Percentiles rank a stretch among this genome's conserved stretches.
phyloP scores from a whole-genome alignment of 768 basidiomycete species.

The Plicaturopsis crispa region DNA sequence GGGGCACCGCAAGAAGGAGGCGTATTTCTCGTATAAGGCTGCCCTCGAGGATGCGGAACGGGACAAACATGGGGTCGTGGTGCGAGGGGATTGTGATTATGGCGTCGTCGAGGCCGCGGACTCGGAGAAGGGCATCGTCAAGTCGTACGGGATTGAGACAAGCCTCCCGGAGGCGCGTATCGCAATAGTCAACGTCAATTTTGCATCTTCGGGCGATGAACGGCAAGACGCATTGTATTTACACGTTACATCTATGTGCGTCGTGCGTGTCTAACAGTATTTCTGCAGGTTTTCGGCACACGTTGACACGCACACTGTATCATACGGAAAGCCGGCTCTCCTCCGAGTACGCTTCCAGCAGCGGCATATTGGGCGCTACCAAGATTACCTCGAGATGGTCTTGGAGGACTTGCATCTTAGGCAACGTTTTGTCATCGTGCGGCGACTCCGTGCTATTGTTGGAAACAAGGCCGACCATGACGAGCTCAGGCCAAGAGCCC shows the following conservation, averaged over 20 bases:
- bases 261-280: too few relatives aligned
- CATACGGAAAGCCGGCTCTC: background rate
- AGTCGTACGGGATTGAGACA: conserved; percentile 8
- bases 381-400: conserved; percentile 40
- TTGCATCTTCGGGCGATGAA: conserved; percentile 6
- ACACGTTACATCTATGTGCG: too few relatives aligned
- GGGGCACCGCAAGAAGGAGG: conserved; percentile 29
- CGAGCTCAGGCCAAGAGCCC: conserved; percentile 33
- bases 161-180: conserved; percentile 6
- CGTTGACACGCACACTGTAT: background rate
- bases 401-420: conserved; percentile 28
- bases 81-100: conserved; percentile 41
- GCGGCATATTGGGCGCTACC: conserved; percentile 33
- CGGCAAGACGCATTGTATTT: too few relatives aligned
- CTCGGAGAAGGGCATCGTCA: conserved; percentile 13
- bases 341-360: conserved; percentile 22
- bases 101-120: conserved; percentile 35
- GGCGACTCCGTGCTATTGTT: conserved; percentile 36
- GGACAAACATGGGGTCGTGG: conserved; percentile 43
- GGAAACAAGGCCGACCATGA: conserved; percentile 44
- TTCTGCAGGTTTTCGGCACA: background rate
- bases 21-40: conserved; percentile 29
- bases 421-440: conserved; percentile 38
- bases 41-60: conserved; percentile 45
- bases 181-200: conserved; percentile 7